Conservation (phyloP, 1,139 yeast species). For the Blastobotrys illinoisensis region DNA sequence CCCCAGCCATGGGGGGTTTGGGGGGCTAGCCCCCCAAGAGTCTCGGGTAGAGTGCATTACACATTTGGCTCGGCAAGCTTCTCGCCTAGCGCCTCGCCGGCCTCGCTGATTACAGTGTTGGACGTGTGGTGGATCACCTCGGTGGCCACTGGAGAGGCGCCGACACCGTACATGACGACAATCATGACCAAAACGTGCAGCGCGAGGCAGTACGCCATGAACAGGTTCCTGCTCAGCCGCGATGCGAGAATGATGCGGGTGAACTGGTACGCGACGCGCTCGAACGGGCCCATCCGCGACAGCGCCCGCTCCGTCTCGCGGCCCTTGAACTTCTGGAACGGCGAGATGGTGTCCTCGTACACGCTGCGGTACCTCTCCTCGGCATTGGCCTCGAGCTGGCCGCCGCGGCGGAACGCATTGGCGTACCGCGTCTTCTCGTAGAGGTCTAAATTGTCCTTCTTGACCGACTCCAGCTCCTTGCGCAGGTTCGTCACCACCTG, state of each 20-base stretch:
- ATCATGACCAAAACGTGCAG: slow-evolving; percentile 71
- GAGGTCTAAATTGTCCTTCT: slow-evolving; percentile 69
- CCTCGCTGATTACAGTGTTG: not conserved
- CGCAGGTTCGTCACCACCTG: slow-evolving; percentile 53
- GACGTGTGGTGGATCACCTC: not conserved
- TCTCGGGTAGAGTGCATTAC: too few relatives aligned
- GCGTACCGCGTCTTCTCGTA: slow-evolving; percentile 78
- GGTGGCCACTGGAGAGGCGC: slow-evolving; percentile 1
- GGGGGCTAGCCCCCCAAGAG: too few relatives aligned
- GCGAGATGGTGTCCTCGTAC: slow-evolving; percentile 78
- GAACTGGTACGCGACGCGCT: slow-evolving; percentile 67
- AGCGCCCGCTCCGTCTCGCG: slow-evolving; percentile 72
- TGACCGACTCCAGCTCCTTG: slow-evolving; percentile 57
- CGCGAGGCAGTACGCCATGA: slow-evolving; percentile 66
- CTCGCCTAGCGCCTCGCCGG: not conserved
- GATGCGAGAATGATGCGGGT: slow-evolving; percentile 73
- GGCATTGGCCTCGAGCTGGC: slow-evolving; percentile 30
- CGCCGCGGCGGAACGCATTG: slow-evolving; percentile 35
- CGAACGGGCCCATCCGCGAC: slow-evolving; percentile 69
- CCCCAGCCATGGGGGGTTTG: too few relatives aligned
- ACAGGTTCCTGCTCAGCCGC: slow-evolving; percentile 64
- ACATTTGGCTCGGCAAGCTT: not conserved
- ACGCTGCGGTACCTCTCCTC: slow-evolving; percentile 56
- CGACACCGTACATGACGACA: slow-evolving; percentile 29
- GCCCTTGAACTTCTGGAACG: slow-evolving; percentile 76